Conservation (phyloP, 2,329 filamentous ascomycete species). For the Ceratocystiopsis minuta region DNA sequence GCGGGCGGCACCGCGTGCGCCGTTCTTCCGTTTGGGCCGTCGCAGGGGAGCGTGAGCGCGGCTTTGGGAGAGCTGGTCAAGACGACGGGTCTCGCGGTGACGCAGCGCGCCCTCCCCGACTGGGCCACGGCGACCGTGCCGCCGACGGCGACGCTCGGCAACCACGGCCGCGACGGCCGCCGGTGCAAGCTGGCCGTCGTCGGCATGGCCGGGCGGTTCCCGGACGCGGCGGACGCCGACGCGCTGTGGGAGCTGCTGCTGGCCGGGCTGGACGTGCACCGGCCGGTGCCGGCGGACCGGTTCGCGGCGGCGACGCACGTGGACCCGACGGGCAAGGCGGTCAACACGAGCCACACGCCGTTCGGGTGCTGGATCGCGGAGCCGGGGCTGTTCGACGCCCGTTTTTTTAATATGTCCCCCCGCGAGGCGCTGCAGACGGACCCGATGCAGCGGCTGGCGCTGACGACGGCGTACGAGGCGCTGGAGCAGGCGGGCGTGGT, state of each 20-base stretch:
- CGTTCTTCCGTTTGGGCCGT: constrained; percentile 32
- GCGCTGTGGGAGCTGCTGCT: constrained; percentile 59
- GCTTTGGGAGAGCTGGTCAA: constrained; percentile 24
- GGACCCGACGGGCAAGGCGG: constrained; percentile 52
- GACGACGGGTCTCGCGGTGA: constrained; percentile 24
- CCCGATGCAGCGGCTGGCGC: constrained; percentile 60
- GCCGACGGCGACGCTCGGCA: constrained; percentile 20
- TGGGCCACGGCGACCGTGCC: constrained; percentile 14
- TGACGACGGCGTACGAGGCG: constrained; percentile 65
- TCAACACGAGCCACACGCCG: constrained; percentile 61
- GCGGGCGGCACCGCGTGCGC: constrained; percentile 17
- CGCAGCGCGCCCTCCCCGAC: constrained; percentile 20
- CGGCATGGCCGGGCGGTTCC: constrained; percentile 64
- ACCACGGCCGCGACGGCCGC: constrained; percentile 27
- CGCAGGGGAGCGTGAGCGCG: constrained; percentile 28
- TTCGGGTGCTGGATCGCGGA: constrained; percentile 61
- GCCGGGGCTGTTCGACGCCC: constrained; percentile 61
- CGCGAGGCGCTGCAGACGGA: constrained; percentile 59
- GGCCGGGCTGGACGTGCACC: constrained; percentile 58
- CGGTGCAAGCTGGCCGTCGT: constrained; percentile 67
- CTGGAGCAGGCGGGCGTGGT: constrained; percentile 68
- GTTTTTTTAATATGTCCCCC: constrained; percentile 77
- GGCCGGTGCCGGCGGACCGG: constrained; percentile 48
- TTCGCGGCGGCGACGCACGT: constrained; percentile 55
- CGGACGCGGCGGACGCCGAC: constrained; percentile 52